Evolutionary conservation across 441 rosid genomes (phyloP).

Genomic region (Pelargonium cotyledonis): DNA sequence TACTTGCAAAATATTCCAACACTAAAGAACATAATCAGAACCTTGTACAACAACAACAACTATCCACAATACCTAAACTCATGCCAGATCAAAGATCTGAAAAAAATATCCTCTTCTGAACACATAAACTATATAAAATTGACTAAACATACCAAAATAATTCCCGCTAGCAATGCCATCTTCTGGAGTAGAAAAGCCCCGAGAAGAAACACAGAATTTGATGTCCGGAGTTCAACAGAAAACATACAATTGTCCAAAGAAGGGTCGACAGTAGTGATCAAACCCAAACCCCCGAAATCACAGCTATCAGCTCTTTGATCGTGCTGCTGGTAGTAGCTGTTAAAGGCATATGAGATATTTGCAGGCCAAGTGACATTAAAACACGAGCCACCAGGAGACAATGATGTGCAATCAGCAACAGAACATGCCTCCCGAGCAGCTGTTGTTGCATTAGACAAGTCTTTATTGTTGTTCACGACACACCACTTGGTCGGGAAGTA

Average conservation of each 20-base stretch:
- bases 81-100: background rate
- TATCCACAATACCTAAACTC: background rate
- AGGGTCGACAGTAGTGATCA: conserved; percentile 77
- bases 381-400: conserved; percentile 72
- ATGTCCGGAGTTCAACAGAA: conserved; percentile 44
- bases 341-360: conserved; percentile 72
- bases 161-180: conserved; percentile 21
- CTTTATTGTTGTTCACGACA: conserved; percentile 64
- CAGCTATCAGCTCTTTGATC: conserved; percentile 66
- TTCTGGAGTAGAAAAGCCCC: conserved; percentile 12
- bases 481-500: conserved; percentile 83
- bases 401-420: conserved; percentile 55
- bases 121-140: conserved; percentile 11
- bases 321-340: conserved; percentile 75
- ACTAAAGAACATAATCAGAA: too few relatives aligned
- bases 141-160: conserved; percentile 1
- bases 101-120: conserved; percentile 6
- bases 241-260: conserved; percentile 57
- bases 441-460: conserved; percentile 61
- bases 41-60: background rate
- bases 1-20: too few relatives aligned
- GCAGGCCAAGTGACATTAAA: conserved; percentile 65
- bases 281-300: conserved; percentile 71
- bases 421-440: conserved; percentile 56
- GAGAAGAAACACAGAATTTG: conserved; percentile 29